phyloP scores from a whole-genome alignment of 805 yeast species.

The Metschnikowia anglica region DNA sequence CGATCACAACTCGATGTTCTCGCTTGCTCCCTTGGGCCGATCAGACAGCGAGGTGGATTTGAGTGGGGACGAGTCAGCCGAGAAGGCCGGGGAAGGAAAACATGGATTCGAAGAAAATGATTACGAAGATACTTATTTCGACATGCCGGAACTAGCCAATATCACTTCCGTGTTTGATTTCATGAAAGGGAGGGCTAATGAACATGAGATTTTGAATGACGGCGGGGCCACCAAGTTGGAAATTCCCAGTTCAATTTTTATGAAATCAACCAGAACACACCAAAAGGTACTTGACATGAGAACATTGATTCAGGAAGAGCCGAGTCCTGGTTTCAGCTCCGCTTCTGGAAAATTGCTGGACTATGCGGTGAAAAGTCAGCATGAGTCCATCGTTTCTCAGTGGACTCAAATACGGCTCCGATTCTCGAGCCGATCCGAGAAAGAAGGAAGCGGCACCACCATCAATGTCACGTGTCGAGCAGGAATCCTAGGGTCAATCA shows the following conservation, averaged over 20 bases:
- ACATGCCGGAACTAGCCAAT: slow-evolving; percentile 7
- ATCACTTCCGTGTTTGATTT: slow-evolving; percentile 13
- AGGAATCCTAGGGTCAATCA: slow-evolving; percentile 9
- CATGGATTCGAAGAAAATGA: not conserved
- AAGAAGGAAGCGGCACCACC: not conserved
- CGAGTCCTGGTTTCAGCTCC: not conserved
- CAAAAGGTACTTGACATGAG: slow-evolving; percentile 36
- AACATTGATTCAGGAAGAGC: slow-evolving; percentile 21
- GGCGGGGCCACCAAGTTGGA: too few relatives aligned
- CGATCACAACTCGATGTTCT: slow-evolving; percentile 8
- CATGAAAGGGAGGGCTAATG: too few relatives aligned
- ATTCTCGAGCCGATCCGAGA: slow-evolving; percentile 21
- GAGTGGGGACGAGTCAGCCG: slow-evolving; percentile 17
- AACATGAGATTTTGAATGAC: too few relatives aligned
- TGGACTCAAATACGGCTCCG: slow-evolving; percentile 39
- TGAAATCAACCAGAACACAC: slow-evolving; percentile 37
- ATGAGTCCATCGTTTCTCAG: slow-evolving; percentile 37
- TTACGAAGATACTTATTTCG: slow-evolving; percentile 7
- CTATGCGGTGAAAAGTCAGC: slow-evolving; percentile 33
- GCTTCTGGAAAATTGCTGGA: slow-evolving; percentile 12
- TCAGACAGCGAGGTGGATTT: slow-evolving; percentile 29
- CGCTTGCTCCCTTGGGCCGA: slow-evolving; percentile 8
- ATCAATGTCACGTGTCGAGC: slow-evolving; percentile 4
- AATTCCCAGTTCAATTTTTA: too few relatives aligned
- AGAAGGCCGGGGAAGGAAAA: slow-evolving; percentile 5